Percentiles rank a stretch among this genome's conserved stretches.
These are phyloP conservation scores for Candida cerambycidarum DNA, from an alignment of 805 yeast species.

Conservation along the genomic window DNA sequence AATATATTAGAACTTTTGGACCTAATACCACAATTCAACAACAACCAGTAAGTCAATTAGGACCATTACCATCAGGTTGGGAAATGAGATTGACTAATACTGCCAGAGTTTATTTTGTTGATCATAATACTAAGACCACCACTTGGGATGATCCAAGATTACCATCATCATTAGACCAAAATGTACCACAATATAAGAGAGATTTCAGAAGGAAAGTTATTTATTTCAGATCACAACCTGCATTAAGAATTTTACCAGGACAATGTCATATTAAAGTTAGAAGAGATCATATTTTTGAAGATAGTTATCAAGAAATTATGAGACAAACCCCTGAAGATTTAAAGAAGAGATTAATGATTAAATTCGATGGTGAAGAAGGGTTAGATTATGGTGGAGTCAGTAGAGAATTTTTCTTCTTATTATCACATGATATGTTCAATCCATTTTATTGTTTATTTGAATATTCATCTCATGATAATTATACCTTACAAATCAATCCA, in stretches of 20 bases:
- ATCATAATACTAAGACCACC: constrained; percentile 97
- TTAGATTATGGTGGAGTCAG: constrained; percentile 99
- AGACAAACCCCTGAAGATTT: constrained; percentile 98
- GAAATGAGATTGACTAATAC: constrained; percentile 99
- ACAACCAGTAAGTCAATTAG: constrained; percentile 95
- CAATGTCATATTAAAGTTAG: constrained; percentile 98
- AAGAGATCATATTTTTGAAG: constrained; percentile 95
- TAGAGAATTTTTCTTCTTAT: constrained; percentile 92
- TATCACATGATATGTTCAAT: constrained; percentile 98
- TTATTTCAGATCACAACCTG: constrained; percentile 97
- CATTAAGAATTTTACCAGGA: constrained; percentile 93
- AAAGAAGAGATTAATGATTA: constrained; percentile 96
- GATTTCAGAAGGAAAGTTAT: constrained; percentile 97
- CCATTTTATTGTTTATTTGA: constrained; percentile 97
- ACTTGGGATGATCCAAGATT: constrained; percentile 99
- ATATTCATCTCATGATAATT: constrained; percentile 96
- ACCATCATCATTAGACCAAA: constrained; percentile 95
- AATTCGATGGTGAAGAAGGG: constrained; percentile 99
- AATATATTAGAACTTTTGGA: constrained; percentile 93
- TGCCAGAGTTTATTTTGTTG: constrained; percentile 97
- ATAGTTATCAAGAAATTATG: constrained; percentile 97
- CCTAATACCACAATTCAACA: constrained; percentile 91
- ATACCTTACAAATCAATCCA: constrained; percentile 96
- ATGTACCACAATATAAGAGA: constrained; percentile 98
- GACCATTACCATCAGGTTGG: constrained; percentile 99